Base-by-base conservation (phyloP, 495 filamentous ascomycete genomes). In the Tetracladium setigerum region DNA sequence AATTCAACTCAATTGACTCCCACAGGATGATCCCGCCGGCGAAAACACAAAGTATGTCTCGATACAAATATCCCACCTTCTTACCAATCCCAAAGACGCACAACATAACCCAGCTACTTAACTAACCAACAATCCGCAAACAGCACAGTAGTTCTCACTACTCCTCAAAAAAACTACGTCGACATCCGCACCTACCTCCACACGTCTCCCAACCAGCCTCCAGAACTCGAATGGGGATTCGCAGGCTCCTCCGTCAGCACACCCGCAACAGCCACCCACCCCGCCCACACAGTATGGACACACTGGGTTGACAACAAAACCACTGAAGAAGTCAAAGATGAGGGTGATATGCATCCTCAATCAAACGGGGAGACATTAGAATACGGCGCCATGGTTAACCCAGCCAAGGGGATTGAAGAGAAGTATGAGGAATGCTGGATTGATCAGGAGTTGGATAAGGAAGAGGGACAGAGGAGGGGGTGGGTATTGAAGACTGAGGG, bases 381-480 rank as follows among this genome's bases (percentile, higher is more conserved):
- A 44, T 67, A 47, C 41, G 77, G 77, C 4, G 50, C 40, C 2
- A 75, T 75, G 65, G 50, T 68, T 9, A 72, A 79, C 41, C 44
- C 45, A 4, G 22, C 17, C 1, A 69, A 70, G 0, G 67, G 73
- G 0, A 10, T 50, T 5, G 56, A 63, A 46, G 62, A 63, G 8
- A 65, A 67, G 0, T 80, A 80, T 45, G 74, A 80, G 48, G 77
- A 80, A 54, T 19, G 72, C 1, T 81, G 77, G 77, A 46, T 41
- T 14, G 61, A 68, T 39, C 8, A 35, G 4, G 50, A 50, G 8
- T 49, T 62, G 19, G 41, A 56, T 13, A 44, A 33, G n/a, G 50
- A 38, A 15, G 30, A 54, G 19, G 39, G 47, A 22, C 40, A 50
- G 38, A 35, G 46, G 9, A 38, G 39, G 16, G 50, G 46, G 27